Evolutionary conservation across 1,284 basidiomycete species (phyloP), one percentile per base, ranked within the genome.

Genomic region (Leccinum fallax): DNA sequence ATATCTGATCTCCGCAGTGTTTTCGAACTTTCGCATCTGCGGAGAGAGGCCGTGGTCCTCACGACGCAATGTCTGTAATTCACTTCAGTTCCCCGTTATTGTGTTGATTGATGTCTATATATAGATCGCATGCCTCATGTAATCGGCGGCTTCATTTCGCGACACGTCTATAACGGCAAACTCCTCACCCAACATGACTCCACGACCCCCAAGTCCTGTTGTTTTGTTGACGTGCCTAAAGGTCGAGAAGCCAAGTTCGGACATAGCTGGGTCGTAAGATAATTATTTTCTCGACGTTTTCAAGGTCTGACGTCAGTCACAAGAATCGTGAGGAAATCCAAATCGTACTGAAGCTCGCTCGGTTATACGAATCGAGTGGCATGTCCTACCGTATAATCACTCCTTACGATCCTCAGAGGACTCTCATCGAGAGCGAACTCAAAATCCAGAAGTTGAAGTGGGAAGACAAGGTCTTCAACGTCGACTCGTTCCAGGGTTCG

Each of bases 401-500:
- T 0, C 76, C 88, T 1, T 91, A 90, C 76, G 87, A 88, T 65
- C 81, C 77, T 1, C 89, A 90, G 69, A 77, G 86, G 15, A 79
- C 69, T 53, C 60, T 70, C 16, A 80, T 91, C 65, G 85, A 88
- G 66, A 63, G 70, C 0, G 61, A 48, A 5, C 79, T 90, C 71
- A 80, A 82, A 65, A 62, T 66, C 0, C 75, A 67, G 28, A 62
- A 69, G 2, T 69, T 89, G 8, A 56, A 74, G 0, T 86, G 83
- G 84, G 76, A 78, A 52, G 82, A 87, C 68, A 87, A 81, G 57
- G 83, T 82, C 60, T 88, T 86, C 70, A 84, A 83, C 77, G 84
- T 89, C 24, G 85, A 87, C 70, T 84, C 85, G 26, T 89, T 86
- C 63, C 86, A 87, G 81, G 85, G 86, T 81, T 61, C 13, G 65